Base-by-base conservation (phyloP, 257 asterid genomes). In the Striga asiatica region DNA sequence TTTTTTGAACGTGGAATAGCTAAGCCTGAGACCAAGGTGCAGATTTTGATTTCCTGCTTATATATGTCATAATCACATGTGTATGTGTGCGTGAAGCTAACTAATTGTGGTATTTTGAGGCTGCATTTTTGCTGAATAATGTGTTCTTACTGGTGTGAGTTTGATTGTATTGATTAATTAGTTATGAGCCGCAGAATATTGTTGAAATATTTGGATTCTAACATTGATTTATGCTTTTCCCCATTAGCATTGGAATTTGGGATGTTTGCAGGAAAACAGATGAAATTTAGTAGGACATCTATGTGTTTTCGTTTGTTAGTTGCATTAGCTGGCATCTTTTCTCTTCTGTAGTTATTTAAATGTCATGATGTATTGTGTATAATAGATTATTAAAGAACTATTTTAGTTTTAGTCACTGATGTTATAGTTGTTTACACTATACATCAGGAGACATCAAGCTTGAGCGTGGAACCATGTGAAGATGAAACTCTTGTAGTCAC, bases 361-460 rank as follows among this genome's bases (percentile, higher is more conserved):
- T n/a, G n/a, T n/a, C n/a, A n/a, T n/a, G 34, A 27, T 23, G 21
- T 39, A 16, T 22, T 38, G 27, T 19, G 20, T 48, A 41, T 20
- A 23, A 25, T 20, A 32, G 35, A 4, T 20, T 14, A 23, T 10
- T 6, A 2, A 70, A 47, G 29, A 29, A 49, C 28, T 29, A 18
- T 29, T 20, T 2, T 41, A 20, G 39, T 9, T 50, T 47, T 53
- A 60, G 57, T 48, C 35, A 21, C 46, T 61, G 66, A 61, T 59
- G 42, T 46, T 24, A 22, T 17, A 9, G 19, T 14, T 51, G 23
- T 25, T 31, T 61, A 7, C 42, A 65, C 54, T 46, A 58, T n/a
- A n/a, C n/a, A n/a, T n/a, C 75, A 92, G 97, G 98, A 92, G 72
- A 84, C 82, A 71, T 92, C 98, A 39, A 92, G 98, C 81, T 76